A percentile compares a stretch with the other conserved stretches of the same genome.
These are phyloP conservation scores for Stenocarpella maydis DNA, from an alignment of 2,329 filamentous ascomycete species.

Conservation along the genomic window DNA sequence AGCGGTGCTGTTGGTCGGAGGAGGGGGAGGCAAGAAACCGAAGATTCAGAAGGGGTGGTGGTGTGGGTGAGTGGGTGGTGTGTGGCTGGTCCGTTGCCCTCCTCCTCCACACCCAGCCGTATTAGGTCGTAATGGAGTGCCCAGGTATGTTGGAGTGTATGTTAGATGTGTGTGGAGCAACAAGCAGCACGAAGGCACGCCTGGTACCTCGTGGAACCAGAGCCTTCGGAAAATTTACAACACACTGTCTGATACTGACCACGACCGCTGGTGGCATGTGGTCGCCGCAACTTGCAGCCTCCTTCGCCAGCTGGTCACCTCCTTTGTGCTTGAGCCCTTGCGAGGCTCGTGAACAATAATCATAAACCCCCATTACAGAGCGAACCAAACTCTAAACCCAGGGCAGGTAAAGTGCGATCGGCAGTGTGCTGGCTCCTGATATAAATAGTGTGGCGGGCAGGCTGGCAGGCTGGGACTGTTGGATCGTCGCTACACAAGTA, in stretches of 20 bases:
- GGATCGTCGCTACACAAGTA: background rate
- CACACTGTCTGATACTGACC: background rate
- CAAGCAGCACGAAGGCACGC: constrained; percentile 1
- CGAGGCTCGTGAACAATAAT: background rate
- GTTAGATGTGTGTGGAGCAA: constrained; percentile 11
- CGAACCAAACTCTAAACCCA: constrained; percentile 1
- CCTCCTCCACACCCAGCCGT: too few species aligned
- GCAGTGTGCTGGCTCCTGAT: background rate
- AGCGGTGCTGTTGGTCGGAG: constrained; percentile 3
- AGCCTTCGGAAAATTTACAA: constrained; percentile 1
- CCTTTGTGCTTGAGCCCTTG: constrained; percentile 16
- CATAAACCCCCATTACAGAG: background rate
- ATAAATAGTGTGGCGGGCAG: background rate
- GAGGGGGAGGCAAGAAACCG: background rate
- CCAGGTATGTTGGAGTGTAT: background rate
- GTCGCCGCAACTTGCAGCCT: background rate
- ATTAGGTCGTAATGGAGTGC: background rate
- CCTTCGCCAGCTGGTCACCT: background rate
- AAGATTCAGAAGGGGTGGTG: background rate
- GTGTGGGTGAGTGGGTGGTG: background rate
- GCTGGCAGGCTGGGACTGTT: too few species aligned
- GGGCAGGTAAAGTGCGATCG: background rate
- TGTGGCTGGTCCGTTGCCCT: too few species aligned
- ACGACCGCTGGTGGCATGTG: background rate
- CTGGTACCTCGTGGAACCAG: background rate